Percentiles rank a stretch among this genome's conserved stretches.
phyloP scores from a whole-genome alignment of 805 yeast genomes.

The Maudiozyma serrabonitensis region DNA sequence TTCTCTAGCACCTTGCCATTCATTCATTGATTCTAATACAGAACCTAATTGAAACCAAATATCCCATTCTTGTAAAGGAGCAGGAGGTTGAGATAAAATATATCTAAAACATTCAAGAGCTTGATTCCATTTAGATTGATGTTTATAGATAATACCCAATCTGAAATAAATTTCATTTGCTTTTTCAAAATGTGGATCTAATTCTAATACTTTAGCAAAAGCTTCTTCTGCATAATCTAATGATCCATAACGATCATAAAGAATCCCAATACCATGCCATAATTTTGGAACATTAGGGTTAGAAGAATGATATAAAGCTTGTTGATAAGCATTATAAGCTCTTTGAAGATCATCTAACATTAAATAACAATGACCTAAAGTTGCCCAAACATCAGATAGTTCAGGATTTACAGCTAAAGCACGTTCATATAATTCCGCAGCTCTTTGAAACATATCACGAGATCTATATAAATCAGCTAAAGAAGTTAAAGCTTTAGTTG shows the following conservation, averaged over 20 bases:
- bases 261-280: conserved; percentile 98
- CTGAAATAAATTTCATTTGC: conserved; percentile 94
- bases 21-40: conserved; percentile 88
- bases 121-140: conserved; percentile 76
- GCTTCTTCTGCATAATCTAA: conserved; percentile 98
- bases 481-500: conserved; percentile 74
- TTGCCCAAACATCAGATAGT: conserved; percentile 95
- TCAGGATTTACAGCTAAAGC: conserved; percentile 75
- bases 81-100: conserved; percentile 83
- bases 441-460: conserved; percentile 83
- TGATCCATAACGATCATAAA: conserved; percentile 93
- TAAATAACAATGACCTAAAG: conserved; percentile 89
- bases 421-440: conserved; percentile 87
- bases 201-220: conserved; percentile 86
- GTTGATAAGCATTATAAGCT: conserved; percentile 94
- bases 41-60: conserved; percentile 98
- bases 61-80: conserved; percentile 91
- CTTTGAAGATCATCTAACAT: conserved; percentile 94
- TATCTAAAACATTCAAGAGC: conserved; percentile 93
- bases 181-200: conserved; percentile 93
- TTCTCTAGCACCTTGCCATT: conserved; percentile 83
- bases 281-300: conserved; percentile 93
- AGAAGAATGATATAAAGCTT: conserved; percentile 81
- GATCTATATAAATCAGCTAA: conserved; percentile 83
- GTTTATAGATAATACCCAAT: conserved; percentile 91